A percentile compares a stretch with the other conserved stretches of the same genome.
Conservation (phyloP, 495 filamentous ascomycete genomes). For the Trichoderma orchidacearum region DNA sequence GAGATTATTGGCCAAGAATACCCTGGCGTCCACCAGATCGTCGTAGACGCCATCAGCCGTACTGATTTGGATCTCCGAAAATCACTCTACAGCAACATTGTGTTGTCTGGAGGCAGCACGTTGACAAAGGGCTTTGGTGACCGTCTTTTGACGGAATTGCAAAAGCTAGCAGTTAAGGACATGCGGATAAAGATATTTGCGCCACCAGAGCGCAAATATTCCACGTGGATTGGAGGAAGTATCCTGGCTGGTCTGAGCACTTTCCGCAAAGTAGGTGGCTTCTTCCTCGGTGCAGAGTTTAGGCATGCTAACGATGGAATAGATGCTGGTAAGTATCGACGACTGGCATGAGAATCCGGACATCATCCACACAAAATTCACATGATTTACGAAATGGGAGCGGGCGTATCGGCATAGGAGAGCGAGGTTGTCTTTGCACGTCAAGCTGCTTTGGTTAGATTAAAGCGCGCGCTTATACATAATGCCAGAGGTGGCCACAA, state of each 20-base stretch:
- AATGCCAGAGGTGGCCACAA: too few species aligned
- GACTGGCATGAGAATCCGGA: conserved; percentile 99
- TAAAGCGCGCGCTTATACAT: not conserved
- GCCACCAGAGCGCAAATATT: conserved; percentile 94
- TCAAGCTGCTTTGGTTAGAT: not conserved
- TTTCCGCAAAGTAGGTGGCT: conserved; percentile 74
- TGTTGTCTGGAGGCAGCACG: conserved; percentile 89
- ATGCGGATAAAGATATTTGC: conserved; percentile 99
- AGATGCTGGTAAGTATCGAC: conserved; percentile 99
- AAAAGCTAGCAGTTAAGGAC: conserved; percentile 86
- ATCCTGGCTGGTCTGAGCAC: conserved; percentile 95
- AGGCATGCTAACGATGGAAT: conserved; percentile 3
- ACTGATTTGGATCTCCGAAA: conserved; percentile 98
- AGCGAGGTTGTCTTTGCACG: not conserved
- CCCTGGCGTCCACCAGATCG: conserved; percentile 92
- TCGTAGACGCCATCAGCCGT: conserved; percentile 88
- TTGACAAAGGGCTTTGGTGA: conserved; percentile 86
- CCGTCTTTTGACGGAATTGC: conserved; percentile 79
- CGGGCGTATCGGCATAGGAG: not conserved
- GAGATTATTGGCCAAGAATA: conserved; percentile 96
- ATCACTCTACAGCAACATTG: conserved; percentile 87
- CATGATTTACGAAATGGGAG: conserved; percentile 29
- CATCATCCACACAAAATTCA: conserved; percentile 95
- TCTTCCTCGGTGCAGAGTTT: not conserved
- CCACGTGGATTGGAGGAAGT: conserved; percentile 96